These are phyloP conservation scores for Ustilago loliicola DNA, from an alignment of 1,284 basidiomycete genomes.

Conservation along the genomic window DNA sequence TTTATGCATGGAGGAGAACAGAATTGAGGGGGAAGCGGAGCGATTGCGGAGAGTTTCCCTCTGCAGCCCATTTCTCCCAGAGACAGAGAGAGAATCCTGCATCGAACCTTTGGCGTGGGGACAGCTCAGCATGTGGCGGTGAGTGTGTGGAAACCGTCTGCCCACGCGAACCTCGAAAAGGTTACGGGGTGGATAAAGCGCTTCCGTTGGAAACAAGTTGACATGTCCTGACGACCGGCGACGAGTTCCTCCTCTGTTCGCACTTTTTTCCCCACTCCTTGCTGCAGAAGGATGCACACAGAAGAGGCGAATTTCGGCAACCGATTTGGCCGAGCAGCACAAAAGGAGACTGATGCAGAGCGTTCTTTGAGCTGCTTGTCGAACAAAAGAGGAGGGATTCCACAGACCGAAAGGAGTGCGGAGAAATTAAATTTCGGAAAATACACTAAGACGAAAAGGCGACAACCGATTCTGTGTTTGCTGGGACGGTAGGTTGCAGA, in stretches of 20 bases:
- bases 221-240: background rate
- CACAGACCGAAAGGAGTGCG: background rate
- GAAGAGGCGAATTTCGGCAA: background rate
- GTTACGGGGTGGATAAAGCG: background rate
- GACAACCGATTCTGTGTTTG: no score
- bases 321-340: background rate
- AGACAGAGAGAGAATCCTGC: no score
- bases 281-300: background rate
- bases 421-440: no score
- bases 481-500: no score
- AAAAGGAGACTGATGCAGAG: background rate
- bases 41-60: background rate
- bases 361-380: background rate
- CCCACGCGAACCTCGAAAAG: background rate
- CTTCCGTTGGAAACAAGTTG: slow-evolving; percentile 15
- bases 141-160: background rate
- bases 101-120: no score
- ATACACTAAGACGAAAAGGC: no score
- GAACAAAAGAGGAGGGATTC: background rate
- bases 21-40: background rate
- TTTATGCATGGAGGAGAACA: slow-evolving; percentile 5
- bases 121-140: background rate
- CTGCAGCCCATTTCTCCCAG: background rate
- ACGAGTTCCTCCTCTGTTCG: background rate
- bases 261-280: background rate